These are phyloP conservation scores for Cercis canadensis DNA, from an alignment of 306 rosid genomes.

Conservation along the genomic window DNA sequence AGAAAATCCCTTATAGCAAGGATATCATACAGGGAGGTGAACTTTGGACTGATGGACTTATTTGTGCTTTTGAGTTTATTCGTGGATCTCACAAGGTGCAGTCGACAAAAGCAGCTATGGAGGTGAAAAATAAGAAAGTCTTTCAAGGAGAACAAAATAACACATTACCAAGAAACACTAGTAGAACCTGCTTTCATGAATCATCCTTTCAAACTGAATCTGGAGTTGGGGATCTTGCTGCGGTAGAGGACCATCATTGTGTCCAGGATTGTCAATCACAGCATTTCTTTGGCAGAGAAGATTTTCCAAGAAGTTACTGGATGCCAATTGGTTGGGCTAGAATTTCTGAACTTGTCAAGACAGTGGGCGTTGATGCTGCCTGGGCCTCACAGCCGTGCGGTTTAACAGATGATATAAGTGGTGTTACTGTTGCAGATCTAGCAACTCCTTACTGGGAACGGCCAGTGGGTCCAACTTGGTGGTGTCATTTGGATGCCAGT, in stretches of 20 bases:
- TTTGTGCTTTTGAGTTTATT: slow-evolving; percentile 68
- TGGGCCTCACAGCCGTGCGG: slow-evolving; percentile 41
- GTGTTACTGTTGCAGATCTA: slow-evolving; percentile 63
- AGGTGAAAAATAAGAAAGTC: slow-evolving; percentile 38
- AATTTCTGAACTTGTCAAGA: slow-evolving; percentile 59
- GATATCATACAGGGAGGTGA: slow-evolving; percentile 35
- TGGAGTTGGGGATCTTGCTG: slow-evolving; percentile 30
- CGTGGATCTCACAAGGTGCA: slow-evolving; percentile 33
- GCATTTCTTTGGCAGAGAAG: slow-evolving; percentile 32
- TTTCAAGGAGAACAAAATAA: slow-evolving; percentile 21
- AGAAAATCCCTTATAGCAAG: slow-evolving; percentile 12
- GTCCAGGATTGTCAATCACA: slow-evolving; percentile 23
- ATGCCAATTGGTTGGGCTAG: slow-evolving; percentile 69
- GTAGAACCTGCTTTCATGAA: slow-evolving; percentile 29
- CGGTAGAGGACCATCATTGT: slow-evolving; percentile 1
- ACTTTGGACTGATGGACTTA: slow-evolving; percentile 69
- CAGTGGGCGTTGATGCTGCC: slow-evolving; percentile 41
- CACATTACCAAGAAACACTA: slow-evolving; percentile 9
- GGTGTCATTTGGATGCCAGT: slow-evolving; percentile 88
- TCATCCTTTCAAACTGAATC: slow-evolving; percentile 12
- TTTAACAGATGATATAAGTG: slow-evolving; percentile 49
- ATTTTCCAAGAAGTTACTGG: slow-evolving; percentile 55
- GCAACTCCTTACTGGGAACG: slow-evolving; percentile 84
- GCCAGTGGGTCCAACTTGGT: slow-evolving; percentile 89
- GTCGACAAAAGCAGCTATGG: slow-evolving; percentile 25